Base-by-base conservation (phyloP, 2,329 filamentous ascomycete species). In the Colletotrichum trifolii region DNA sequence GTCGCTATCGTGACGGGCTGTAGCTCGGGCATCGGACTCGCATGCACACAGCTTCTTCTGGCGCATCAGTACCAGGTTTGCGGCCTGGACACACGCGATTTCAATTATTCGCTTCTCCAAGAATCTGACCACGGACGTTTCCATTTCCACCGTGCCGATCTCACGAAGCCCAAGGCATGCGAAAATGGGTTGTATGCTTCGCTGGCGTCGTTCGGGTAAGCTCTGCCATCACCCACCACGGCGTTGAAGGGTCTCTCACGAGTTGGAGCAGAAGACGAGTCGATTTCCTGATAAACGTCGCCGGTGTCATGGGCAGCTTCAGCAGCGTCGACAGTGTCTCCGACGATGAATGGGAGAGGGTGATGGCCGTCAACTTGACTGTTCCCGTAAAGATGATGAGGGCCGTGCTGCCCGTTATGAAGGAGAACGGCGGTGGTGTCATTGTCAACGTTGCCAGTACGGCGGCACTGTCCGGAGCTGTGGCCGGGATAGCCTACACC, bases 261-360 rank as follows among this genome's bases (percentile, higher is more conserved):
- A 6, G 3, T 7, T 17, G 25, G 25, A 9, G 10, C 13, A 62
- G 71, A 12, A 60, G 62, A 2, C 70, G 70, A 15, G 70, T 81
- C 42, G 80, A 83, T 66, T 74, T 81, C 10, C 73, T 83, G n/a
- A 73, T 80, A 50, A 83, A 83, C 61, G 75, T 80, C 33, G 81
- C 81, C 0, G 81, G 81, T 34, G 69, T 82, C 15, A 77, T 79
- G 69, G 81, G 83, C 71, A 73, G 73, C 25, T 80, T 78, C 67
- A 73, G 73, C 54, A 74, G 74, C 36, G 80, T 77, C 6, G 79
- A 79, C 55, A 74, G 72, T 2, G 68, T 80, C 25, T 73, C 75
- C 11, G 77, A 81, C 46, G 69, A 70, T 1, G 73, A 77, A 45
- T 81, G 78, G 78, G 75, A 81, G 34, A 69, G 73, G 7, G 74